Base-by-base conservation (phyloP, 768 basidiomycete genomes). In the Phylloporus sp. region DNA sequence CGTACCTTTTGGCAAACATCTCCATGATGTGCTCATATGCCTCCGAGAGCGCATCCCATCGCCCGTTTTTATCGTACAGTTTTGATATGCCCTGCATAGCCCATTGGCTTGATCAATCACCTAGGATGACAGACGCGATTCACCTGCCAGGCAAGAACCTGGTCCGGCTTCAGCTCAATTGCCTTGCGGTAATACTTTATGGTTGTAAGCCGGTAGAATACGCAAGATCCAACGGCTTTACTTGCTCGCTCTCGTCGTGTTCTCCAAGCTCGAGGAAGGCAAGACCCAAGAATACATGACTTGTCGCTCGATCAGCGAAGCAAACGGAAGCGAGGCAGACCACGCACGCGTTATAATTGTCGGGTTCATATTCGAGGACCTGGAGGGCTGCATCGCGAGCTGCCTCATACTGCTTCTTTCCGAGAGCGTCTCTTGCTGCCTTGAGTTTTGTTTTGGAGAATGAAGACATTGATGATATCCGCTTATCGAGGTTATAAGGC, bases 281-380 rank as follows among this genome's bases (percentile, higher is more conserved):
- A 11, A 97, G 72, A 3, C 85, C 94, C 24, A 91, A 77, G 64
- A 94, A 97, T 22, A 97, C 87, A 65, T 88, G 80, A 5, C 95
- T n/a, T 97, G 65, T 27, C 16, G 15, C 38, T 36, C 45, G 20
- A 32, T 61, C 31, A 48, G 53, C 38, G 27, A 26, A 45, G 20
- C 44, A 35, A 9, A 26, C n/a, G 18, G 16, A n/a, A 24, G 39
- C 29, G 45, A 20, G 55, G 22, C 31, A 29, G 41, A 38, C n/a
- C 38, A 78, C 86, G 62, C 66, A 95, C 92, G 90, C 94, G 62
- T 88, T 84, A 64, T 95, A 95, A 62, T 92, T 93, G 38, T 82
- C 79, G 1, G 85, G 78, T 50, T 97, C 94, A 56, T 82, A 84
- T 32, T 85, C 82, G 16, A 91, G 71, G 9, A 85, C 83, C 55